Evolutionary conservation across 116 monocot genomes (phyloP).

Genomic region (Papilionanthe hybrid): DNA sequence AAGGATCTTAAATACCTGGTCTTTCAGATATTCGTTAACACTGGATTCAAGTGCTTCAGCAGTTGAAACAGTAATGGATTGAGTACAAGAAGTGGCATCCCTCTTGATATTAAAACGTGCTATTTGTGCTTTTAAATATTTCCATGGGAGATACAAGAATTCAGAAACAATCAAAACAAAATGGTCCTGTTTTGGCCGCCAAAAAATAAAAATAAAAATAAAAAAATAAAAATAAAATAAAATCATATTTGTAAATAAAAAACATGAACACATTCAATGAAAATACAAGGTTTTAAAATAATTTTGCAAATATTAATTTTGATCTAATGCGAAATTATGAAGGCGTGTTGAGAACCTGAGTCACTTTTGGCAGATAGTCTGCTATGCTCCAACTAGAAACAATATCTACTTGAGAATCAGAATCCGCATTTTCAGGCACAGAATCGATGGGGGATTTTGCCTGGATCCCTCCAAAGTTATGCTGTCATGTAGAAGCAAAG

Average conservation of each 20-base stretch:
- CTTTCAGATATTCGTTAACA: conserved; percentile 62
- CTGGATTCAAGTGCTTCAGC: conserved; percentile 57
- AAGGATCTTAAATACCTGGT: conserved; percentile 40
- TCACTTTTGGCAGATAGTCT: conserved; percentile 68
- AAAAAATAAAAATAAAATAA: neutral
- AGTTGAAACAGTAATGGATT: conserved; percentile 65
- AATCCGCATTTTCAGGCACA: conserved; percentile 15
- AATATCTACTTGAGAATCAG: conserved; percentile 61
- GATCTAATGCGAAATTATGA: neutral
- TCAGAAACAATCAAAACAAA: conserved; percentile 82
- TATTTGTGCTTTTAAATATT: conserved; percentile 51
- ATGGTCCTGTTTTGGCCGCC: conserved; percentile 63
- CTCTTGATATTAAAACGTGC: conserved; percentile 16
- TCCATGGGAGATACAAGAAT: conserved; percentile 87
- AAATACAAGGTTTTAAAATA: neutral
- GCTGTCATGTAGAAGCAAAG: conserved; percentile 34
- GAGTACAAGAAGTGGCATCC: conserved; percentile 45
- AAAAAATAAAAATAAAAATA: neutral
- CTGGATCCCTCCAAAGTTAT: conserved; percentile 86
- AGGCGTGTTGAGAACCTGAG: conserved; percentile 36
- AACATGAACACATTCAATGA: neutral
- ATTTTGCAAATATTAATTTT: neutral
- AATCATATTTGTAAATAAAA: neutral
- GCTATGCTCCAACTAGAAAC: conserved; percentile 93
- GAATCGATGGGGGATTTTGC: conserved; percentile 29